Conservation (phyloP, 306 rosid species). For the Gastrolobium villosum region DNA sequence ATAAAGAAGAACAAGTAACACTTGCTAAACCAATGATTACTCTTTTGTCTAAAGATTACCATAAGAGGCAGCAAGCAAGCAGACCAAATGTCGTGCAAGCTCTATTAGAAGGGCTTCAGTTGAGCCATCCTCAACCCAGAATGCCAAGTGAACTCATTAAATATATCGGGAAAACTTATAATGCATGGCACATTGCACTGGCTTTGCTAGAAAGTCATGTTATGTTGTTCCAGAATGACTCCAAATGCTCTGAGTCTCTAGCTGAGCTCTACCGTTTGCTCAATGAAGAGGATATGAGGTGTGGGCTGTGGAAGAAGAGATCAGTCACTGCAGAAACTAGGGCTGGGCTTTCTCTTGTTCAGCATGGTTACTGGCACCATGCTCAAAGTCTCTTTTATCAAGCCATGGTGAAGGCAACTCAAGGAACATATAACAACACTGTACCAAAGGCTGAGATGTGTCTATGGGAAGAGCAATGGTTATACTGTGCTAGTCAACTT, state of each 20-base stretch:
- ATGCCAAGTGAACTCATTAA: slow-evolving; percentile 99
- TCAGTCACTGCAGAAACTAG: slow-evolving; percentile 91
- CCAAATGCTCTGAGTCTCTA: slow-evolving; percentile 93
- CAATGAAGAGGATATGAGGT: slow-evolving; percentile 98
- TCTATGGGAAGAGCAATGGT: slow-evolving; percentile 99
- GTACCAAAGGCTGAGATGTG: slow-evolving; percentile 99
- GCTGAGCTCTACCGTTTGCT: slow-evolving; percentile 98
- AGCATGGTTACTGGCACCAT: slow-evolving; percentile 99
- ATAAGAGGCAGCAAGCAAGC: slow-evolving; percentile 90
- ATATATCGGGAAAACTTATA: slow-evolving; percentile 95
- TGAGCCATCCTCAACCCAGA: slow-evolving; percentile 99
- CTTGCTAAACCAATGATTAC: slow-evolving; percentile 97
- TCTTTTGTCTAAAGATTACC: slow-evolving; percentile 95
- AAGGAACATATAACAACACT: slow-evolving; percentile 93
- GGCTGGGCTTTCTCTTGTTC: slow-evolving; percentile 98
- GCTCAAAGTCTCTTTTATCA: slow-evolving; percentile 99
- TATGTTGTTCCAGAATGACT: slow-evolving; percentile 82
- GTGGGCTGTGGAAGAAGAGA: slow-evolving; percentile 98
- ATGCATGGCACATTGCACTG: slow-evolving; percentile 98
- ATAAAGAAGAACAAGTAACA: slow-evolving; percentile 91
- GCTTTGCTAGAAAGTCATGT: slow-evolving; percentile 99
- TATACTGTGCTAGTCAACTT: slow-evolving; percentile 91
- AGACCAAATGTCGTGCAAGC: slow-evolving; percentile 99
- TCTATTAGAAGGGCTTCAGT: slow-evolving; percentile 96
- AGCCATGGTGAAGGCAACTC: slow-evolving; percentile 99